Conservation (phyloP, 176 grass and related monocot species). For the Dactylis glomerata region DNA sequence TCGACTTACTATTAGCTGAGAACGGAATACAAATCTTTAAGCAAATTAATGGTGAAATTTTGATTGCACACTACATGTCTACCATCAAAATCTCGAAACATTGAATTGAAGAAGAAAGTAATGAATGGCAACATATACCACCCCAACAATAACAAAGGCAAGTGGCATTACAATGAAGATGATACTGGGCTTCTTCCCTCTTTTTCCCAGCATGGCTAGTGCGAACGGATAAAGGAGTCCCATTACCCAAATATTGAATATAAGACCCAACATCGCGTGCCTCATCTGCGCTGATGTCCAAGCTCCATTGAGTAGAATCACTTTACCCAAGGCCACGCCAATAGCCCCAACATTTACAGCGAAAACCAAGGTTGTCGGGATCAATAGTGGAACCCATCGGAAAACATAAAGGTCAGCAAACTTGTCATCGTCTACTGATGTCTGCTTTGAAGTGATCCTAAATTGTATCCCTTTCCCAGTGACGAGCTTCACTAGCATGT, state of each 20-base stretch:
- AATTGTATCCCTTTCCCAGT: slow-evolving; percentile 36
- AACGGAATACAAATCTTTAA: not conserved
- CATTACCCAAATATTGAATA: slow-evolving; percentile 39
- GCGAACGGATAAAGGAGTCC: slow-evolving; percentile 34
- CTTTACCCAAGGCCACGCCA: slow-evolving; percentile 30
- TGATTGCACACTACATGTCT: not conserved
- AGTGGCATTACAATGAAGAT: slow-evolving; percentile 1
- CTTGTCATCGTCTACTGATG: not conserved
- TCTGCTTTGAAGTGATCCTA: slow-evolving; percentile 34
- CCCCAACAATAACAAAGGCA: not conserved
- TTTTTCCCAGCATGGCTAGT: slow-evolving; percentile 10
- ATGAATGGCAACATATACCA: not conserved
- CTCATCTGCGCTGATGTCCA: slow-evolving; percentile 1
- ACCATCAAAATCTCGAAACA: not conserved
- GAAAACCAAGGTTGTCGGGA: slow-evolving; percentile 13
- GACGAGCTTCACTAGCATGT: slow-evolving; percentile 27
- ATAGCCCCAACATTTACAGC: slow-evolving; percentile 25
- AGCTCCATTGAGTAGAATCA: not conserved
- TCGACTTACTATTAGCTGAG: not conserved
- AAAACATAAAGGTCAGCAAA: slow-evolving; percentile 28
- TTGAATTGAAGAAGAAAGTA: not conserved
- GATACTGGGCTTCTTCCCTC: slow-evolving; percentile 24
- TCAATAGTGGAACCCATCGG: slow-evolving; percentile 25
- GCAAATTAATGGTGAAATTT: not conserved
- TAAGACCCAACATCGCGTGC: slow-evolving; percentile 11